Evolutionary conservation across 2,329 filamentous ascomycete genomes (phyloP).

Genomic region (Fusarium devonianum): DNA sequence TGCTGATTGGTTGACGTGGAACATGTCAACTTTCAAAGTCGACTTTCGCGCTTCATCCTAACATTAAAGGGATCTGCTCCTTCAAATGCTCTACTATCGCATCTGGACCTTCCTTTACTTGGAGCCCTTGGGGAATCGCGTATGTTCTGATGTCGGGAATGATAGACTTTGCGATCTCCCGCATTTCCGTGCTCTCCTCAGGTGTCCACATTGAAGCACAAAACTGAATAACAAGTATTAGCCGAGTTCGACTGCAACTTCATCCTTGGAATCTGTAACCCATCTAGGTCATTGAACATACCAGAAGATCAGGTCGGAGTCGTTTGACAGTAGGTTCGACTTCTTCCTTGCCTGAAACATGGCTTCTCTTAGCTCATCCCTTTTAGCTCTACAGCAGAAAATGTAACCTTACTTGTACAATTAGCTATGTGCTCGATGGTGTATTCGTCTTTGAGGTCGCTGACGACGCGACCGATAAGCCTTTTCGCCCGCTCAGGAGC

Average conservation of each 20-base stretch:
- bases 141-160: conserved; percentile 57
- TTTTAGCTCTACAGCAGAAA: no score
- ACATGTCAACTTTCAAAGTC: no score
- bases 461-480: conserved; percentile 66
- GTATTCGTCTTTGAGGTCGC: conserved; percentile 68
- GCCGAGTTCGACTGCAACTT: no score
- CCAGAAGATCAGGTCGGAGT: conserved; percentile 39
- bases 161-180: conserved; percentile 51
- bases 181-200: conserved; percentile 56
- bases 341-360: conserved; percentile 58
- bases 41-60: conserved; percentile 19
- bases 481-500: conserved; percentile 69
- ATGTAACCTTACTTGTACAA: conserved; percentile 45
- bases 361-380: conserved; percentile 53
- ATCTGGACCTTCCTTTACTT: conserved; percentile 60
- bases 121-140: conserved; percentile 61
- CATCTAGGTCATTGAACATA: conserved; percentile 20
- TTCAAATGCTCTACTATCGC: conserved; percentile 60
- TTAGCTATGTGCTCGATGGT: conserved; percentile 69
- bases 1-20: no score
- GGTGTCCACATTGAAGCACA: conserved; percentile 62
- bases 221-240: conserved; percentile 52
- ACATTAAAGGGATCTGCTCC: conserved; percentile 48
- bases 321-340: conserved; percentile 59
- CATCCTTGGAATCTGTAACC: no score